A percentile compares a stretch with the other conserved stretches of the same genome.
Conservation (phyloP, 2,329 filamentous ascomycete species). For the Fusarium sp. region DNA sequence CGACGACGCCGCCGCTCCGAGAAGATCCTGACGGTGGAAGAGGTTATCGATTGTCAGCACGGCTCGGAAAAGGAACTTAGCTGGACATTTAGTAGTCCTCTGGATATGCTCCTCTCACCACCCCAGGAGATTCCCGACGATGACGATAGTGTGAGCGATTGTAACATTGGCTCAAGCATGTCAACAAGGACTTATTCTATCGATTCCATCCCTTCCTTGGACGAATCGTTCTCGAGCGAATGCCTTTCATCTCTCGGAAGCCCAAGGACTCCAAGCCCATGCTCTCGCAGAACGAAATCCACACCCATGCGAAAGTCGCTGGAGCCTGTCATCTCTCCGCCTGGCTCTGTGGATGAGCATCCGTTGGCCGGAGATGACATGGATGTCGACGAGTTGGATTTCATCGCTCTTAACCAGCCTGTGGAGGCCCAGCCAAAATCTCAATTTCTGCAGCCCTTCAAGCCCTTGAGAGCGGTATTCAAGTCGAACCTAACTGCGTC, state of each 20-base stretch:
- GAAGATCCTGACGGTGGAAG: conserved; percentile 61
- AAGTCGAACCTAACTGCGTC: conserved; percentile 76
- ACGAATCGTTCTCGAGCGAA: conserved; percentile 63
- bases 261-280: conserved; percentile 53
- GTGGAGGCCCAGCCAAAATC: conserved; percentile 49
- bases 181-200: conserved; percentile 66
- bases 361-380: conserved; percentile 54
- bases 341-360: conserved; percentile 61
- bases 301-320: conserved; percentile 59
- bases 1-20: conserved; percentile 45
- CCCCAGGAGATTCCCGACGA: conserved; percentile 66
- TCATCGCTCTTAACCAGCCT: conserved; percentile 56
- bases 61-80: conserved; percentile 68
- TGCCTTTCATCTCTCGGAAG: conserved; percentile 59
- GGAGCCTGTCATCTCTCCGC: conserved; percentile 65
- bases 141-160: conserved; percentile 60
- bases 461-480: conserved; percentile 66
- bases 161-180: conserved; percentile 60
- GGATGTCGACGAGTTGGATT: conserved; percentile 56
- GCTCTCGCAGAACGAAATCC: conserved; percentile 46
- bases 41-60: conserved; percentile 62
- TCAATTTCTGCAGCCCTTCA: conserved; percentile 52
- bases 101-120: conserved; percentile 68
- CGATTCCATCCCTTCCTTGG: conserved; percentile 69
- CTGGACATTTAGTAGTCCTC: conserved; percentile 61